A percentile compares a stretch with the other conserved stretches of the same genome.
Evolutionary conservation across 805 yeast genomes (phyloP).

Genomic region (Saccharomycopsis malanga): DNA sequence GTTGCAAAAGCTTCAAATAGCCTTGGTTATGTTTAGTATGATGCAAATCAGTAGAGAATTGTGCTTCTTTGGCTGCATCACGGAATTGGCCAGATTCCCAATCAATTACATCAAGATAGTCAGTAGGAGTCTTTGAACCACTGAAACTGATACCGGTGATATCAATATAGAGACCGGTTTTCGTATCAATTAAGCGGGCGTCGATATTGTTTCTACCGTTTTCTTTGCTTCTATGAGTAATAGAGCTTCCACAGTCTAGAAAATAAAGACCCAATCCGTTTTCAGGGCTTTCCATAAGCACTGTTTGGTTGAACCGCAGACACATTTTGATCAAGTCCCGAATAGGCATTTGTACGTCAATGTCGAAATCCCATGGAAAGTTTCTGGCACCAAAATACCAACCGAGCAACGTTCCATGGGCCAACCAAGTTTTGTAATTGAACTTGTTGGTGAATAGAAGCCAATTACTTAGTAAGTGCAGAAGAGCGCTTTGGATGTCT

Average conservation of each 20-base stretch:
- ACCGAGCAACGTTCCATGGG: constrained; percentile 58
- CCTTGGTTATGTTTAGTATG: not conserved
- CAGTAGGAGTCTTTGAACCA: constrained; percentile 16
- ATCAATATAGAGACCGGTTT: constrained; percentile 64
- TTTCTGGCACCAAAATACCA: constrained; percentile 56
- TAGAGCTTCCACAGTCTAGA: constrained; percentile 38
- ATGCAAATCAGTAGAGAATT: not conserved
- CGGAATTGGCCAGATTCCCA: not conserved
- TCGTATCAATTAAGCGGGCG: constrained; percentile 65
- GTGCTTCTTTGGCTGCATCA: not conserved
- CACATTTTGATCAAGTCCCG: constrained; percentile 39
- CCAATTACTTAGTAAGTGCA: constrained; percentile 45
- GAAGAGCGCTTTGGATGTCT: constrained; percentile 23
- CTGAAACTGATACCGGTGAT: constrained; percentile 52
- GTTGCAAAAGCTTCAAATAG: constrained; percentile 1
- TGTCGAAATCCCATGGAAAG: constrained; percentile 62
- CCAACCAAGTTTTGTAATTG: constrained; percentile 51
- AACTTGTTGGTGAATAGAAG: constrained; percentile 38
- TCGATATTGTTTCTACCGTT: constrained; percentile 60
- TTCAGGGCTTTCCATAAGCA: constrained; percentile 36
- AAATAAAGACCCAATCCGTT: constrained; percentile 53
- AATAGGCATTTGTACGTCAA: constrained; percentile 58
- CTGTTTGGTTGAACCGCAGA: constrained; percentile 38
- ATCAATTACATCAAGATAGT: not conserved
- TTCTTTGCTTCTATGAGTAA: constrained; percentile 49